Evolutionary conservation across 495 filamentous ascomycete genomes (phyloP), one percentile per base, ranked within the genome.

Genomic region (Trichoderma virens): DNA sequence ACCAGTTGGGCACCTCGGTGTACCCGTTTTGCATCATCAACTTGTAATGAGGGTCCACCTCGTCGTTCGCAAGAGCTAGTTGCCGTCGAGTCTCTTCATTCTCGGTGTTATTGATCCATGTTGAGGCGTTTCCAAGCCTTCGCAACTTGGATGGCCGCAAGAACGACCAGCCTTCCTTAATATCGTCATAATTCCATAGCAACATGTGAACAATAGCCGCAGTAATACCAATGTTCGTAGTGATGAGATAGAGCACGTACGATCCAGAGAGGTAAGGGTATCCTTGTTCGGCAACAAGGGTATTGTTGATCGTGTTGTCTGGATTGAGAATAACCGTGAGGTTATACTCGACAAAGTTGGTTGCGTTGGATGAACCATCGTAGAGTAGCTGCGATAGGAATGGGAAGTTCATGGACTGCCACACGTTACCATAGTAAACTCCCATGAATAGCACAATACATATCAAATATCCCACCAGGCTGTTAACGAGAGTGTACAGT

Each of bases 281-380:
- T 14, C 81, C 79, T 54, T 73, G 47, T 20, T 77, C 56, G 9
- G 54, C 62, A 32, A 82, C 54, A 3, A 70, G 68, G 1, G 65
- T 59, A 28, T 70, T 64, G 64, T 79, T 68, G 31, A 83, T 74
- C 9, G 75, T 68, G 62, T 74, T 75, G 0, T 66, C 67, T 9
- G 70, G 32, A 34, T 76, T 79, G 4, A 83, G 69, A 3, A 73
- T 65, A 3, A 38, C 13, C 0, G 71, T 65, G 7, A 75, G 75
- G 63, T 80, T 78, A 69, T 86, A 88, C 18, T 82, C 82, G 30
- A 86, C 82, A 31, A 75, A 83, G 32, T 83, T 73, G 8, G 79
- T 83, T 7, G 81, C 80, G 63, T 86, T 85, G 6, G 78, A 74
- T 27, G 62, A 63, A 9, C 67, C 68, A 31, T 70, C 64, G 59